Conservation (phyloP, 768 basidiomycete species). For the Galerina marginata region DNA sequence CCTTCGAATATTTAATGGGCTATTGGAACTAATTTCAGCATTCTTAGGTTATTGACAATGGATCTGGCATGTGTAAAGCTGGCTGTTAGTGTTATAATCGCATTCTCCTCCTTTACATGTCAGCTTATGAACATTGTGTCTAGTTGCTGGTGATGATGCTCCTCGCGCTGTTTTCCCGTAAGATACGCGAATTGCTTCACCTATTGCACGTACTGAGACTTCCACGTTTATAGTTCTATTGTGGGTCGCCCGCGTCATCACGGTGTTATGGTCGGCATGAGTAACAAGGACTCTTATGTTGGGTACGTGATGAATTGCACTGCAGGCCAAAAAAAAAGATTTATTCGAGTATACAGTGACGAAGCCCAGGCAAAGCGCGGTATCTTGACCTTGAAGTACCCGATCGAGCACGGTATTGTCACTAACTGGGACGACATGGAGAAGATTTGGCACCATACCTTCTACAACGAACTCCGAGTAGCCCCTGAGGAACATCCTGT, state of each 20-base stretch:
- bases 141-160: slow-evolving; percentile 87
- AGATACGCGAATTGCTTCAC: slow-evolving; percentile 36
- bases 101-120: slow-evolving; percentile 8
- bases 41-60: slow-evolving; percentile 83
- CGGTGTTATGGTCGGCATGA: slow-evolving; percentile 98
- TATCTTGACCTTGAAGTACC: slow-evolving; percentile 92
- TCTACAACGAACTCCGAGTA: slow-evolving; percentile 94
- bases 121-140: slow-evolving; percentile 27
- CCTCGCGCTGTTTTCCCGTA: slow-evolving; percentile 96
- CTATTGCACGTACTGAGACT: background rate
- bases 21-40: slow-evolving; percentile 19
- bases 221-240: slow-evolving; percentile 64
- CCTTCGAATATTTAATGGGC: background rate
- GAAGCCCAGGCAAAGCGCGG: slow-evolving; percentile 69
- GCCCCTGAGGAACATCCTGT: slow-evolving; percentile 94
- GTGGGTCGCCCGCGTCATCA: slow-evolving; percentile 95
- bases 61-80: slow-evolving; percentile 99
- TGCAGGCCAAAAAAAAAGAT: background rate
- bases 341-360: slow-evolving; percentile 25
- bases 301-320: slow-evolving; percentile 56
- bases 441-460: slow-evolving; percentile 98
- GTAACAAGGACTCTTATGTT: slow-evolving; percentile 95
- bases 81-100: slow-evolving; percentile 71
- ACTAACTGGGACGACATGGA: slow-evolving; percentile 99
- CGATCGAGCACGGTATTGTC: slow-evolving; percentile 92